phyloP scores from a whole-genome alignment of 768 basidiomycete species.

The Cubamyces lactineus region DNA sequence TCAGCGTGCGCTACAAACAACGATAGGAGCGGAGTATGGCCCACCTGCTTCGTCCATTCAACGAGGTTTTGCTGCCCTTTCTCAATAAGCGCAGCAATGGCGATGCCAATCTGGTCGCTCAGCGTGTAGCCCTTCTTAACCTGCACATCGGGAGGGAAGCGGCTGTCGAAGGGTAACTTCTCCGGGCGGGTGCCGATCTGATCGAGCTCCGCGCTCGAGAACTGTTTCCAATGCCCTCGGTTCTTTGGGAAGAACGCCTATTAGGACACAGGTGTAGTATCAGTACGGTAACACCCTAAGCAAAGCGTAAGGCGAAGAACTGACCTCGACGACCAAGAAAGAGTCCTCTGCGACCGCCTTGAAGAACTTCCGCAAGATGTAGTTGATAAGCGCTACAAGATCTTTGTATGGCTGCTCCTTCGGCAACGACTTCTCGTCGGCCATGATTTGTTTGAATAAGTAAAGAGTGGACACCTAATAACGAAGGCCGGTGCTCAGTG shows the following conservation, averaged over 20 bases:
- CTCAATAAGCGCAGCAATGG: slow-evolving; percentile 73
- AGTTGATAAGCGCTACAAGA: slow-evolving; percentile 82
- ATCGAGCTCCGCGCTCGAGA: slow-evolving; percentile 74
- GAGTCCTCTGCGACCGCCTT: slow-evolving; percentile 84
- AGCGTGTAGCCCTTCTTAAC: slow-evolving; percentile 88
- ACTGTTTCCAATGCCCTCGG: slow-evolving; percentile 83
- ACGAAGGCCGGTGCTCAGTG: neutral
- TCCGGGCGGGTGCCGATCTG: slow-evolving; percentile 44
- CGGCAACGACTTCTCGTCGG: slow-evolving; percentile 78
- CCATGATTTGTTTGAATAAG: slow-evolving; percentile 86
- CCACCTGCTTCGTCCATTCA: slow-evolving; percentile 81
- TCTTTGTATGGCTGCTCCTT: slow-evolving; percentile 81
- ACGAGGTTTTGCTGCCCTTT: slow-evolving; percentile 65
- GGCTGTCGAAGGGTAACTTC: slow-evolving; percentile 41
- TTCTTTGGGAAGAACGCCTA: slow-evolving; percentile 92
- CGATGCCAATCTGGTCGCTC: slow-evolving; percentile 90
- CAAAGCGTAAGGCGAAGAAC: slow-evolving; percentile 31
- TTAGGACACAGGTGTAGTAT: too few species aligned
- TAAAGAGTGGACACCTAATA: slow-evolving; percentile 84
- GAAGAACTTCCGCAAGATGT: slow-evolving; percentile 91
- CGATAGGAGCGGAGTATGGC: slow-evolving; percentile 33
- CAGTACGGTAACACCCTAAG: neutral
- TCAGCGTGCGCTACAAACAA: slow-evolving; percentile 3
- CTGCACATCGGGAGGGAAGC: slow-evolving; percentile 67
- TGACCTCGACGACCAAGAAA: slow-evolving; percentile 87